Base-by-base conservation (phyloP, 2,329 filamentous ascomycete species). In the Raffaelea albimanens region DNA sequence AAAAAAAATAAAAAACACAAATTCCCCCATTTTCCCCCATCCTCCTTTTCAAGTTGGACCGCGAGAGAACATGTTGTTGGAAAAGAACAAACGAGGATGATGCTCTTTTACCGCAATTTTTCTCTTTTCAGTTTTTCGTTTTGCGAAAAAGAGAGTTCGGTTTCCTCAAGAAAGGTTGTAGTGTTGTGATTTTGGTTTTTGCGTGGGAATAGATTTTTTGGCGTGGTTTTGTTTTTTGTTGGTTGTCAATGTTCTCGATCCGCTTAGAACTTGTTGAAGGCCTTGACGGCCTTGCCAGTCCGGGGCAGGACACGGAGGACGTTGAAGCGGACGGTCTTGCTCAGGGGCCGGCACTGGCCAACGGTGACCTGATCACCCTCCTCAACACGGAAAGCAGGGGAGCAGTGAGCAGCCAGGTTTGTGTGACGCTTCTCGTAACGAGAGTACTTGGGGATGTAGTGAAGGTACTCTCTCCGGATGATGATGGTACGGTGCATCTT, bases 351-450 rank as follows among this genome's bases (percentile, higher is more conserved):
- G 87, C 93, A 98, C 81, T 98, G 93, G 76, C 93, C 93, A 73
- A 98, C 91, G 64, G 91, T 95, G 65, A 98, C 94, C 78, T 91
- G 85, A 76, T 98, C 93, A 83, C 93, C 94, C 71, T 97, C 91
- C 80, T 95, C 87, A 64, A 97, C 90, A 95, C 93, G 93, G 89
- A 98, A 98, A 73, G 91, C 91, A 64, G 93, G 93, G 58, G 90
- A 96, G 66, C 97, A 91, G 83, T 98, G 93, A 61, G 91, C 93
- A 67, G 93, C 88, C 59, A 98, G 82, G 85, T 98, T 98, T 86
- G 96, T 96, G 87, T 98, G 93, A 73, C 93, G 83, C 85, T 96
- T 97, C 88, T 98, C 94, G 76, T 98, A 98, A 84, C 93, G 87
- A 71, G 87, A 81, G 84, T 98, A 98, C 82, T 98, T 98, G 74